Evolutionary conservation across 2,329 filamentous ascomycete species (phyloP).

Genomic region (Penicillium sp.): DNA sequence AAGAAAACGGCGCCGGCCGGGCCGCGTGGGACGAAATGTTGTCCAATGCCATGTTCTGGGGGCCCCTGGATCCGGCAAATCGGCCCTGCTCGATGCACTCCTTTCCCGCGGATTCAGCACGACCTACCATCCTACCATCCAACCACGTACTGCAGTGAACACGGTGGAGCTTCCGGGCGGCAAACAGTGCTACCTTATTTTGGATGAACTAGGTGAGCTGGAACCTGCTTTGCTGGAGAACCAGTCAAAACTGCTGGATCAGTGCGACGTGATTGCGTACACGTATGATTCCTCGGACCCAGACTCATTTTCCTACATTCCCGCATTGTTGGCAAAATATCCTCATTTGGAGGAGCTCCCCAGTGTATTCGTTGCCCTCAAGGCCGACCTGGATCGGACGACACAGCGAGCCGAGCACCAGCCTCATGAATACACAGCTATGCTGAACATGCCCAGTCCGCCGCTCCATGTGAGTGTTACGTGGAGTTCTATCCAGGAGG

Average conservation of each 20-base stretch:
- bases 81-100: conserved; percentile 85
- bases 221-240: conserved; percentile 95
- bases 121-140: conserved; percentile 90
- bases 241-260: conserved; percentile 74
- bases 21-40: conserved; percentile 88
- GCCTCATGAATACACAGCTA: conserved; percentile 85
- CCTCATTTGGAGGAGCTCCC: conserved; percentile 86
- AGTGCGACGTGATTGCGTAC: conserved; percentile 92
- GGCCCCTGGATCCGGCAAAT: conserved; percentile 83
- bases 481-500: conserved; percentile 89
- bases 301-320: conserved; percentile 91
- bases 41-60: conserved; percentile 92
- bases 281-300: conserved; percentile 96
- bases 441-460: conserved; percentile 76
- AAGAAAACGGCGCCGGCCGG: conserved; percentile 77
- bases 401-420: conserved; percentile 91
- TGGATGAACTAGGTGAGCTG: conserved; percentile 93
- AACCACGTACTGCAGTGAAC: conserved; percentile 89
- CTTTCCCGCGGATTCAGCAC: conserved; percentile 81
- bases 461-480: conserved; percentile 93
- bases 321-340: conserved; percentile 73
- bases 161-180: conserved; percentile 94
- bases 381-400: conserved; percentile 93
- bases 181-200: conserved; percentile 94
- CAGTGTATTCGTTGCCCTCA: conserved; percentile 86